Percentiles rank a stretch among this genome's conserved stretches.
Evolutionary conservation across 805 yeast species (phyloP).

Genomic region (Candida dendrica): DNA sequence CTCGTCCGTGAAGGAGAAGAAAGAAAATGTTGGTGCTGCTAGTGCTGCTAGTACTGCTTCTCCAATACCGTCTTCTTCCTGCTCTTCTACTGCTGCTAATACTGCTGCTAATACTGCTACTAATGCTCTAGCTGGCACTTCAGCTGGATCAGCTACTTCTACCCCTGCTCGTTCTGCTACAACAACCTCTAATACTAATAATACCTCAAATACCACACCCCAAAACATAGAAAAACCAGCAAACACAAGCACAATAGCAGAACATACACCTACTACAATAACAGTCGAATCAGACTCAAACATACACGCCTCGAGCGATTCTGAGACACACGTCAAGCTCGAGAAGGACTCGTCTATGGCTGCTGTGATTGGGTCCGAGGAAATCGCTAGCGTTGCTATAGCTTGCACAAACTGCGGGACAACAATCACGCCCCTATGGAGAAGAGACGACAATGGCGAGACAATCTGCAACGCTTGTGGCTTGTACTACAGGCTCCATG

Average conservation of each 20-base stretch:
- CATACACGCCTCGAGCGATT: background rate
- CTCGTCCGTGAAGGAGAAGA: background rate
- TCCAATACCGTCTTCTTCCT: background rate
- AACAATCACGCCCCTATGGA: conserved; percentile 82
- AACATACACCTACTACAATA: too few relatives aligned
- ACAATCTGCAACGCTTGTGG: conserved; percentile 90
- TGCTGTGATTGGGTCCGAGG: conserved; percentile 14
- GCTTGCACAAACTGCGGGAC: conserved; percentile 83
- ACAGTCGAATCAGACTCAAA: background rate
- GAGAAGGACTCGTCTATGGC: background rate
- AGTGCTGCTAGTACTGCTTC: background rate
- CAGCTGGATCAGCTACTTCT: too few relatives aligned
- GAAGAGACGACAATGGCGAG: conserved; percentile 74
- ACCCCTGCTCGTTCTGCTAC: too few relatives aligned
- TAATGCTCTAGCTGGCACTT: background rate
- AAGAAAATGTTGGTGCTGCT: background rate
- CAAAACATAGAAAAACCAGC: too few relatives aligned
- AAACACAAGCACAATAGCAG: too few relatives aligned
- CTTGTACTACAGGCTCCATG: conserved; percentile 67
- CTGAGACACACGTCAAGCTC: background rate
- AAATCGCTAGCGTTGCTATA: conserved; percentile 45
- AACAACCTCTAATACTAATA: too few relatives aligned
- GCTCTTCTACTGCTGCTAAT: background rate
- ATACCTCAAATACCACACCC: too few relatives aligned
- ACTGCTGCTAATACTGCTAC: background rate